Conservation (phyloP, 2,329 filamentous ascomycete genomes). For the Didymella glomerata region DNA sequence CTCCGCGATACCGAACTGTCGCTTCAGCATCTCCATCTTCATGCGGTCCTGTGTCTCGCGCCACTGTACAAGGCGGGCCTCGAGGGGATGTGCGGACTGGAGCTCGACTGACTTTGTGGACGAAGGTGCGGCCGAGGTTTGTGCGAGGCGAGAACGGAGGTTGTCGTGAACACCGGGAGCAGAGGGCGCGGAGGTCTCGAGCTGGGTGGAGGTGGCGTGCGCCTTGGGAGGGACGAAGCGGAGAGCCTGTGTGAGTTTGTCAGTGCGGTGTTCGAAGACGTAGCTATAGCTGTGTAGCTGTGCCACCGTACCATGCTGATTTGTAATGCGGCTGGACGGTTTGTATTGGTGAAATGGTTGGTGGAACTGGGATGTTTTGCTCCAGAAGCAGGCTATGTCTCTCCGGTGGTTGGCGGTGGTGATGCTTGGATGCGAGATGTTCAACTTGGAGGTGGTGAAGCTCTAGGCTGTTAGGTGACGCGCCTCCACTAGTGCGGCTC, state of each 20-base stretch:
- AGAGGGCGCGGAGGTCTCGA: slow-evolving; percentile 74
- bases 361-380: background rate
- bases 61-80: slow-evolving; percentile 88
- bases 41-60: slow-evolving; percentile 85
- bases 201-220: slow-evolving; percentile 67
- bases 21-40: slow-evolving; percentile 87
- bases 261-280: background rate
- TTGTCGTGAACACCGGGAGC: slow-evolving; percentile 94
- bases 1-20: slow-evolving; percentile 90
- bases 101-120: slow-evolving; percentile 52
- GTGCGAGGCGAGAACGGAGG: slow-evolving; percentile 82
- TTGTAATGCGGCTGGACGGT: background rate
- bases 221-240: slow-evolving; percentile 80
- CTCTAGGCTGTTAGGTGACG: slow-evolving; percentile 46
- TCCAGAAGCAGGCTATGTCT: background rate
- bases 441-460: slow-evolving; percentile 32
- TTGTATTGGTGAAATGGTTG: background rate
- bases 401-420: background rate
- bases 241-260: slow-evolving; percentile 67
- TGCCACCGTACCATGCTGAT: slow-evolving; percentile 28
- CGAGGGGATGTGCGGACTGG: slow-evolving; percentile 85
- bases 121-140: slow-evolving; percentile 45
- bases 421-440: slow-evolving; percentile 16
- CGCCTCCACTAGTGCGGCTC: slow-evolving; percentile 28
- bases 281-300: slow-evolving; percentile 1